phyloP scores from a whole-genome alignment of 2,329 filamentous ascomycete genomes.

The Aspergillus piperis region DNA sequence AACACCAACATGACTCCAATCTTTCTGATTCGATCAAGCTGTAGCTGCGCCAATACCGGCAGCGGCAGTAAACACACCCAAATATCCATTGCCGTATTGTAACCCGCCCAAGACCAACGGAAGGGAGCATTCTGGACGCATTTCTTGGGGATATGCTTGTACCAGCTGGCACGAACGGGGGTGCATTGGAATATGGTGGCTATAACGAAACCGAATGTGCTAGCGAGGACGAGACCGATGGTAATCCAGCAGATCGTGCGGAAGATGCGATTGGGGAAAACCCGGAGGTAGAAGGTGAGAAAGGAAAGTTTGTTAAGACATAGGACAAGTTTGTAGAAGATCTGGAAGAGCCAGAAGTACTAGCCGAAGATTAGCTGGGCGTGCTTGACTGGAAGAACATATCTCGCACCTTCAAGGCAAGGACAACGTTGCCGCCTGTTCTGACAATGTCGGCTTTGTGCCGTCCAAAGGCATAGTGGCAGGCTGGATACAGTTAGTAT shows the following conservation, averaged over 20 bases:
- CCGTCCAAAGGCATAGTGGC: conserved; percentile 9
- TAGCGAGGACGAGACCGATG: conserved; percentile 19
- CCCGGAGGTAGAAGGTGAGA: conserved; percentile 30
- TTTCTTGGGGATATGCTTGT: conserved; percentile 3
- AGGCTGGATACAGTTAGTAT: not conserved
- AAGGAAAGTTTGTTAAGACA: conserved; percentile 30
- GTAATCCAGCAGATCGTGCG: conserved; percentile 16
- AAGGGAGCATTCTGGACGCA: conserved; percentile 6
- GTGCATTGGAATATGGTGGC: conserved; percentile 14
- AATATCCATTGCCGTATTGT: conserved; percentile 3
- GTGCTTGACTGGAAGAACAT: not conserved
- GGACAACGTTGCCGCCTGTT: conserved; percentile 4
- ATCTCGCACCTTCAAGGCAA: conserved; percentile 2
- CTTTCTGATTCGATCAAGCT: conserved; percentile 3
- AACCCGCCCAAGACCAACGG: conserved; percentile 7
- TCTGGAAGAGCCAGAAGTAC: conserved; percentile 13
- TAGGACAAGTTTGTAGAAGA: conserved; percentile 7
- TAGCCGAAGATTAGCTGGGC: not conserved
- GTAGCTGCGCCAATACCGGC: conserved; percentile 2
- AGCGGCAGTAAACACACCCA: conserved; percentile 10
- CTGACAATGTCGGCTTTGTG: conserved; percentile 1
- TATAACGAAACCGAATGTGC: conserved; percentile 4
- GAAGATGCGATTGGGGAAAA: conserved; percentile 27
- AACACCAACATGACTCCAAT: conserved; percentile 9
- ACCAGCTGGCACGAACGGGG: conserved; percentile 6